These are phyloP conservation scores for Remersonia thermophila DNA, from an alignment of 2,329 filamentous ascomycete genomes.

Conservation along the genomic window DNA sequence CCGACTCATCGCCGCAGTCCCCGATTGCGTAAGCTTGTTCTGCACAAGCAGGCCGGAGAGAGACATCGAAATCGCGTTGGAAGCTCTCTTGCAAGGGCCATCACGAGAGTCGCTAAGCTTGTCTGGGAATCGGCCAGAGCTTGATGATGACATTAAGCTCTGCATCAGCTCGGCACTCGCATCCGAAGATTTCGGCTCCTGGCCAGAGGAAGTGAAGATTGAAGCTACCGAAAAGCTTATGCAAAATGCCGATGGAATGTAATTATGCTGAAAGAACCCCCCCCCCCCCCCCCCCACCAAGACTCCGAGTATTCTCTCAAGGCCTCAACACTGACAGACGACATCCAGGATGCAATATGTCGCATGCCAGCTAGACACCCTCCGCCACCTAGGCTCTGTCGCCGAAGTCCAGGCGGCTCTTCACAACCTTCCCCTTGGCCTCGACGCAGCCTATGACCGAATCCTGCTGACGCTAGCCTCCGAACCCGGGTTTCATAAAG, in stretches of 20 bases:
- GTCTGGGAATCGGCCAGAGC: no score
- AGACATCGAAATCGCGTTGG: background rate
- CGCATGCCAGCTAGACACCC: background rate
- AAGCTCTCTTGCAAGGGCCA: background rate
- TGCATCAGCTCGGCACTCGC: no score
- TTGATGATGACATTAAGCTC: no score
- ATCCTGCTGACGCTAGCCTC: background rate
- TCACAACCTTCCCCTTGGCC: background rate
- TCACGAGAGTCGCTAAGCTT: no score
- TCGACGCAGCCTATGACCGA: conserved; percentile 1
- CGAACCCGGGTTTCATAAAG: no score
- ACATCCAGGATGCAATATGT: conserved; percentile 1
- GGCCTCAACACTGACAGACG: no score
- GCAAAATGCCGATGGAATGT: conserved; percentile 1
- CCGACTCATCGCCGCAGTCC: background rate
- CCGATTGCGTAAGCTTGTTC: background rate
- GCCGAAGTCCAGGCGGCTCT: background rate
- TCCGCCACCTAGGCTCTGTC: background rate
- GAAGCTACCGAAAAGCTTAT: background rate
- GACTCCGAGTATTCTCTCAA: no score
- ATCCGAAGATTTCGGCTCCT: background rate
- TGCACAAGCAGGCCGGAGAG: background rate
- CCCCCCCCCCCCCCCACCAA: no score
- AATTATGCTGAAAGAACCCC: background rate
- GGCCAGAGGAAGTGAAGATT: background rate